Percentiles rank a stretch among this genome's conserved stretches.
Conservation (phyloP, 306 rosid genomes). For the Carpinus fangiana region DNA sequence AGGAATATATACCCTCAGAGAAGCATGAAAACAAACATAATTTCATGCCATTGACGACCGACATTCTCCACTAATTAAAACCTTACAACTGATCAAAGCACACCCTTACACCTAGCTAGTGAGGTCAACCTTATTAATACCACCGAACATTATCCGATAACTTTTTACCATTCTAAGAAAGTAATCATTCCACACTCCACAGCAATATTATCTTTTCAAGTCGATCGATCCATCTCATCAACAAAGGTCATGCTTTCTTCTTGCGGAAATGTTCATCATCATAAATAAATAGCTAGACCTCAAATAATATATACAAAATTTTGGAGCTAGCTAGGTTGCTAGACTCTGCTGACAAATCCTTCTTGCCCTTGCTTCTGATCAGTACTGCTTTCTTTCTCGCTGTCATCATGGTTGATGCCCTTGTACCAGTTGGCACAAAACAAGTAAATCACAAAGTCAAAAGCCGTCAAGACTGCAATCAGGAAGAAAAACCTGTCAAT, state of each 20-base stretch:
- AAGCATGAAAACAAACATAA: neutral
- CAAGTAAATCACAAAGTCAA: constrained; percentile 44
- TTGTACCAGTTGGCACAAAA: constrained; percentile 49
- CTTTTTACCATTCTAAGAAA: neutral
- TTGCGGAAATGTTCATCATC: neutral
- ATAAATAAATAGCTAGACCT: neutral
- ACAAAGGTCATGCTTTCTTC: neutral
- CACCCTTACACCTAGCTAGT: neutral
- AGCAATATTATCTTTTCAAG: neutral
- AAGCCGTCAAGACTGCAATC: constrained; percentile 42
- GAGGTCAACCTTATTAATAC: neutral
- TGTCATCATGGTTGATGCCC: constrained; percentile 7
- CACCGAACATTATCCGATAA: too few species aligned
- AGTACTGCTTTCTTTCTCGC: neutral
- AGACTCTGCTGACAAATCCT: neutral
- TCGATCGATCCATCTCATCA: neutral
- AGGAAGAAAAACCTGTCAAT: constrained; percentile 56
- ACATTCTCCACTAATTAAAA: neutral
- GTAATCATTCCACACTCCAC: neutral
- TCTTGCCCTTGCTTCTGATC: neutral
- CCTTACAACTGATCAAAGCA: neutral
- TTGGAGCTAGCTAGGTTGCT: neutral
- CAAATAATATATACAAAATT: neutral
- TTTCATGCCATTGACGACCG: neutral
- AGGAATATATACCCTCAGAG: neutral